A percentile compares a stretch with the other conserved stretches of the same genome.
Conservation (phyloP, 2,329 filamentous ascomycete genomes). For the Metarhizium guizhouense region DNA sequence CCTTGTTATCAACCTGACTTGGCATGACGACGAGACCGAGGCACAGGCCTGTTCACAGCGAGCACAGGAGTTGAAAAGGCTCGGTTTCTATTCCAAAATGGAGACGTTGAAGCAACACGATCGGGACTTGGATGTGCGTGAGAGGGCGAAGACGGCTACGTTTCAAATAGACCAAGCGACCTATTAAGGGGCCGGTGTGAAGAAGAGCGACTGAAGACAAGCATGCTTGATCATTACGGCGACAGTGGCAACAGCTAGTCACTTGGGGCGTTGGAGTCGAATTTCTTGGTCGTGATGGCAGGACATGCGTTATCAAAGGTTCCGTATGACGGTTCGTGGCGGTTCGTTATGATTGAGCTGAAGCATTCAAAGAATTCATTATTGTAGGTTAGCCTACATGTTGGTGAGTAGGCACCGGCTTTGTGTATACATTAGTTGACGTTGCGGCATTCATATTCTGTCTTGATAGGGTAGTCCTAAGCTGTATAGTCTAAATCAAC, state of each 20-base stretch:
- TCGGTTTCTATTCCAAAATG: slow-evolving; percentile 63
- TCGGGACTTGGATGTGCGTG: slow-evolving; percentile 69
- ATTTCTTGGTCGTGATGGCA: neutral
- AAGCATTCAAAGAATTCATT: neutral
- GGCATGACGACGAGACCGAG: slow-evolving; percentile 67
- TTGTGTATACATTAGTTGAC: neutral
- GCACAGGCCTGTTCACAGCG: slow-evolving; percentile 55
- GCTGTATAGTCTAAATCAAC: neutral
- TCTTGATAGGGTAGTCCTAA: neutral
- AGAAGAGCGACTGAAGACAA: neutral
- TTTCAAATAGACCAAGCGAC: slow-evolving; percentile 54
- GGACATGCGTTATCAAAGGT: neutral
- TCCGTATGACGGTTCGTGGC: neutral
- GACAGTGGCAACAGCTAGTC: neutral
- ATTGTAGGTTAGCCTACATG: neutral
- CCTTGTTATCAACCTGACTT: slow-evolving; percentile 78
- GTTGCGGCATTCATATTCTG: neutral
- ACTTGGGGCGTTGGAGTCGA: neutral
- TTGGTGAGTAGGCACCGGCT: neutral
- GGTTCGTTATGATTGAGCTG: too few species aligned
- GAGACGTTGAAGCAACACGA: slow-evolving; percentile 55
- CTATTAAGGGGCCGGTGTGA: slow-evolving; percentile 8
- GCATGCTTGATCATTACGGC: neutral
- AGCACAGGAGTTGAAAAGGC: slow-evolving; percentile 56
- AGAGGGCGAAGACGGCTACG: slow-evolving; percentile 72